Evolutionary conservation across 805 yeast species (phyloP), one percentile per base, ranked within the genome.

Genomic region (Candida dajiaensis): DNA sequence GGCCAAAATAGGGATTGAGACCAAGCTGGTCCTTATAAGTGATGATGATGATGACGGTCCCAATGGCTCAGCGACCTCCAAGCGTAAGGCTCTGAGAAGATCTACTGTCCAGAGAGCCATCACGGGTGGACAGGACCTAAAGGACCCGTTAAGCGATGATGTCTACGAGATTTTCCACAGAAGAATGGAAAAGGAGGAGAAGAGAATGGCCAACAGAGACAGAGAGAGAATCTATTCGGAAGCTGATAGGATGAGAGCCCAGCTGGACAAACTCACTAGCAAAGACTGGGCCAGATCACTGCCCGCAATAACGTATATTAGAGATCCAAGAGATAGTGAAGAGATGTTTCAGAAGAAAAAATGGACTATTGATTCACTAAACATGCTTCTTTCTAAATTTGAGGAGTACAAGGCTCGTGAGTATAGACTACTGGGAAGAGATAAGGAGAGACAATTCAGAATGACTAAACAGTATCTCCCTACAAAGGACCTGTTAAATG

Each of bases 131-230:
- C 11, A 9, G 11, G 38, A 35, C 11, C 37, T 40, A 7, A 23
- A 43, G 10, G 81, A 76, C 48, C 80, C 83, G 1, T 62, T 85
- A 37, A 51, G 53, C 1, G 81, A 78, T 51, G 54, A 56, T 0
- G 16, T 68, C 13, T 80, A 67, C 56, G 55, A 60, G 26, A 50
- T 66, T 11, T 76, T 74, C 54, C 88, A 84, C 62, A 68, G 72
- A 37, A 67, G 78, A 21, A 77, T 82, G 78, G 83, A 76, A 53
- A 77, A 77, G 44, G 83, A 81, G 43, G 94, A 85, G 62, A 75
- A 76, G 55, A 70, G 74, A 37, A 79, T 82, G 74, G 31, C 52
- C 26, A 61, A 61, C 43, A 65, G 74, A 6, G 94, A 85, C 53
- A 66, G 77, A n/a, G 73, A 70, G 40, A 70, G 74, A 48, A 68